Conservation (phyloP, 1,284 basidiomycete genomes). For the Pulchroboletus neoregius region DNA sequence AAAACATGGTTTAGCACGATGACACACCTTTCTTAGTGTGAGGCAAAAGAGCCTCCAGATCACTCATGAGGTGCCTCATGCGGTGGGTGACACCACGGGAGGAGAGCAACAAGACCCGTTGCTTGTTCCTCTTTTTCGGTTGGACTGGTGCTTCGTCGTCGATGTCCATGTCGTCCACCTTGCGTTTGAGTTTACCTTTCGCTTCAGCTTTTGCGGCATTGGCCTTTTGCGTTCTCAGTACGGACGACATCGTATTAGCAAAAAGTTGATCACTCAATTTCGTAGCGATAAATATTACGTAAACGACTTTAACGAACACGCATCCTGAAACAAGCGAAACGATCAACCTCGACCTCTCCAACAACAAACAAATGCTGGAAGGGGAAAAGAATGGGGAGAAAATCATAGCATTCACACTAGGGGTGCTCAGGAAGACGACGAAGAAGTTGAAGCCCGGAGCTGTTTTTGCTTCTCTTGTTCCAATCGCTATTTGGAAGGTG, state of each 20-base stretch:
- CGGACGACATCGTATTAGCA: conserved; percentile 52
- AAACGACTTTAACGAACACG: conserved; percentile 4
- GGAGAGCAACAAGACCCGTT: conserved; percentile 86
- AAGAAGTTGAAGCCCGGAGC: conserved; percentile 45
- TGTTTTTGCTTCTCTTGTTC: conserved; percentile 89
- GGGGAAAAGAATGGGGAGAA: not conserved
- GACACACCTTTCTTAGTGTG: conserved; percentile 93
- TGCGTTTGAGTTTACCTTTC: conserved; percentile 58
- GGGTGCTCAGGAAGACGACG: conserved; percentile 27
- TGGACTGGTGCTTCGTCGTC: conserved; percentile 34
- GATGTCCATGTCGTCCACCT: conserved; percentile 57
- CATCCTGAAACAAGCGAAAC: not conserved
- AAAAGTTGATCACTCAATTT: not conserved
- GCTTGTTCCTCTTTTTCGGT: conserved; percentile 74
- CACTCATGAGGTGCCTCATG: conserved; percentile 97
- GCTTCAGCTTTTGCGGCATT: conserved; percentile 49
- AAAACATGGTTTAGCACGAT: not conserved
- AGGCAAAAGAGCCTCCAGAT: conserved; percentile 86
- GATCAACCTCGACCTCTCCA: conserved; percentile 6
- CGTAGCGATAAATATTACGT: conserved; percentile 16
- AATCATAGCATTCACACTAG: not conserved
- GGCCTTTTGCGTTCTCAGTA: conserved; percentile 59
- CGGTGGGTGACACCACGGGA: conserved; percentile 94
- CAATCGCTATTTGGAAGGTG: conserved; percentile 52
- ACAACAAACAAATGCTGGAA: conserved; percentile 3